Evolutionary conservation across 179 eudicot genomes (phyloP).

Genomic region (Nepenthes alata): DNA sequence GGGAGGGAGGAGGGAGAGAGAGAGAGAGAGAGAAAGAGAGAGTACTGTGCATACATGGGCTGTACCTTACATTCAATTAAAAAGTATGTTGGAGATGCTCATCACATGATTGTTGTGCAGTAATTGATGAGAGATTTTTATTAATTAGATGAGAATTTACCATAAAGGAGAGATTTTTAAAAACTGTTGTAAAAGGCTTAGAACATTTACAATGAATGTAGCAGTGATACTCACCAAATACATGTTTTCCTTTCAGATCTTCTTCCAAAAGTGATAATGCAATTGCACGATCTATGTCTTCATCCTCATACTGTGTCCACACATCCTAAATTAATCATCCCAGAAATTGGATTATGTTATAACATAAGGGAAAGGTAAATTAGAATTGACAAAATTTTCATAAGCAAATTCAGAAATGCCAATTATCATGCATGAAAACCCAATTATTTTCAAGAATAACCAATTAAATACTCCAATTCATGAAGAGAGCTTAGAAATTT

Average conservation of each 20-base stretch:
- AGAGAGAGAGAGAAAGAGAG: no score
- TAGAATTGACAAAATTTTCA: neutral
- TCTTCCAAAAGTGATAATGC: constrained; percentile 78
- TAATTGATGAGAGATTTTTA: no score
- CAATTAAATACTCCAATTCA: neutral
- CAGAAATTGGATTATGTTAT: neutral
- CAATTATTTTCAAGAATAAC: neutral
- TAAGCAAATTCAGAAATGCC: neutral
- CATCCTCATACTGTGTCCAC: constrained; percentile 29
- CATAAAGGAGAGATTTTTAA: no score
- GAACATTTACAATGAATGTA: neutral
- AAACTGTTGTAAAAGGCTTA: no score
- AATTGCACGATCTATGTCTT: constrained; percentile 74
- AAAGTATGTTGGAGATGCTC: no score
- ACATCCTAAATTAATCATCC: constrained; percentile 16
- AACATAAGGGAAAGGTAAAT: neutral
- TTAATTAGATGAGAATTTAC: no score
- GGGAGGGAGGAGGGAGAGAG: no score
- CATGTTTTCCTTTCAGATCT: constrained; percentile 33
- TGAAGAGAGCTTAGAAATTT: neutral
- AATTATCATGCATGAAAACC: neutral
- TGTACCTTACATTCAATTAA: no score
- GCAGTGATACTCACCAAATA: constrained; percentile 31
- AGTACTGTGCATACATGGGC: no score
- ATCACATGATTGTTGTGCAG: no score